Percentiles rank a stretch among this genome's conserved stretches.
Conservation (phyloP, 495 filamentous ascomycete species). For the Darksidea phi region DNA sequence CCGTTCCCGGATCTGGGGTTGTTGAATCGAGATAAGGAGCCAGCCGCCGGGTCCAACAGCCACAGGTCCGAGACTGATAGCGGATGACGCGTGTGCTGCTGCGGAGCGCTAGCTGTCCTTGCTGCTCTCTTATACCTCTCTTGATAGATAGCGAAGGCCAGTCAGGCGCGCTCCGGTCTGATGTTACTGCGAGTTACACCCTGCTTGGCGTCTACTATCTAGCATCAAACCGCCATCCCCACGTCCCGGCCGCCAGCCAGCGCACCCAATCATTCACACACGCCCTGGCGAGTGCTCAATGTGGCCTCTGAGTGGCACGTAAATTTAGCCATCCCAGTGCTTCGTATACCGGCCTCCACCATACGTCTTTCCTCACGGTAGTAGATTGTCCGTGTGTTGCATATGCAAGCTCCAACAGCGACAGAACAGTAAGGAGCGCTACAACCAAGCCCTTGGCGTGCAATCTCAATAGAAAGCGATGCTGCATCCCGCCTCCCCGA, state of each 20-base stretch:
- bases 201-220: slow-evolving; percentile 7
- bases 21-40: background rate
- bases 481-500: background rate
- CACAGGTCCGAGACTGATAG: background rate
- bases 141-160: no score
- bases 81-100: background rate
- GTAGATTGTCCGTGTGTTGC: no score
- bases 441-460: slow-evolving; percentile 32
- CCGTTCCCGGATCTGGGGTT: no score
- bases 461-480: slow-evolving; percentile 15
- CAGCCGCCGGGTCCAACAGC: background rate
- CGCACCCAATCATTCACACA: slow-evolving; percentile 32
- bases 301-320: background rate
- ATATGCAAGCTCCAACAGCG: background rate
- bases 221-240: slow-evolving; percentile 7
- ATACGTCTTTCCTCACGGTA: no score
- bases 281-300: slow-evolving; percentile 5
- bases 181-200: slow-evolving; percentile 23
- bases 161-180: no score
- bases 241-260: no score
- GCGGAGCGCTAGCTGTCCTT: background rate
- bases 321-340: background rate
- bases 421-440: slow-evolving; percentile 12
- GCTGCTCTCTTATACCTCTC: background rate
- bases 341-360: background rate